Percentiles rank a stretch among this genome's conserved stretches.
Conservation (phyloP, 768 basidiomycete genomes). For the Phanerochaete carnosa region DNA sequence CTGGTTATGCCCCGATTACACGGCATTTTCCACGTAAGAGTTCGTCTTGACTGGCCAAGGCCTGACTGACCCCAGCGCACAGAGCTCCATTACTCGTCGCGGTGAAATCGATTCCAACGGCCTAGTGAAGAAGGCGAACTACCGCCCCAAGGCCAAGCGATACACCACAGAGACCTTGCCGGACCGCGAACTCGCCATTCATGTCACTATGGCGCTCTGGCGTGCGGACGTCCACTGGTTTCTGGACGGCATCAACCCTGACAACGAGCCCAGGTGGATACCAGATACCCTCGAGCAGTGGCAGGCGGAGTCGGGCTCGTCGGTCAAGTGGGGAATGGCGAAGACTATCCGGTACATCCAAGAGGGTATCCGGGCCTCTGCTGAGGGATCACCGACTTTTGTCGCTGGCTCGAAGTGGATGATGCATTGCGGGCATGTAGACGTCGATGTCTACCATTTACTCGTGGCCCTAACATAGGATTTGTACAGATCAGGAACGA, state of each 20-base stretch:
- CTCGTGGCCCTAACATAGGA: not conserved
- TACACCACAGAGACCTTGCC: slow-evolving; percentile 54
- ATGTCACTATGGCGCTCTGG: slow-evolving; percentile 71
- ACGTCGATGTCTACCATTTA: not conserved
- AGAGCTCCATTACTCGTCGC: slow-evolving; percentile 39
- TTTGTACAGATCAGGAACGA: slow-evolving; percentile 22
- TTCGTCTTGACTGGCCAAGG: not conserved
- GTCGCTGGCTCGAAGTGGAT: slow-evolving; percentile 39
- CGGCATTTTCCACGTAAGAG: slow-evolving; percentile 54
- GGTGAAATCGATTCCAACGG: slow-evolving; percentile 61
- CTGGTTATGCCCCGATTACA: slow-evolving; percentile 47
- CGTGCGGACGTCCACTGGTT: slow-evolving; percentile 54
- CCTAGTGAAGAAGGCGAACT: slow-evolving; percentile 46
- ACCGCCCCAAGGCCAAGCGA: slow-evolving; percentile 61
- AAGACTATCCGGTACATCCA: slow-evolving; percentile 30
- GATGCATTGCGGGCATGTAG: slow-evolving; percentile 43
- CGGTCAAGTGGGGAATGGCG: slow-evolving; percentile 52
- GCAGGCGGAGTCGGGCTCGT: slow-evolving; percentile 59
- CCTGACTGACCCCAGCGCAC: not conserved
- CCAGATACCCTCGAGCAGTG: slow-evolving; percentile 49
- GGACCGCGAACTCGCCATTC: slow-evolving; percentile 67
- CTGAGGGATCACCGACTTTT: slow-evolving; percentile 23
- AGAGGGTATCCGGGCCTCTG: slow-evolving; percentile 6
- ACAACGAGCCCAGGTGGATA: slow-evolving; percentile 46
- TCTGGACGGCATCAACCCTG: slow-evolving; percentile 38